A percentile compares a stretch with the other conserved stretches of the same genome.
phyloP scores from a whole-genome alignment of 306 rosid species.

The Cyamopsis tetragonoloba region DNA sequence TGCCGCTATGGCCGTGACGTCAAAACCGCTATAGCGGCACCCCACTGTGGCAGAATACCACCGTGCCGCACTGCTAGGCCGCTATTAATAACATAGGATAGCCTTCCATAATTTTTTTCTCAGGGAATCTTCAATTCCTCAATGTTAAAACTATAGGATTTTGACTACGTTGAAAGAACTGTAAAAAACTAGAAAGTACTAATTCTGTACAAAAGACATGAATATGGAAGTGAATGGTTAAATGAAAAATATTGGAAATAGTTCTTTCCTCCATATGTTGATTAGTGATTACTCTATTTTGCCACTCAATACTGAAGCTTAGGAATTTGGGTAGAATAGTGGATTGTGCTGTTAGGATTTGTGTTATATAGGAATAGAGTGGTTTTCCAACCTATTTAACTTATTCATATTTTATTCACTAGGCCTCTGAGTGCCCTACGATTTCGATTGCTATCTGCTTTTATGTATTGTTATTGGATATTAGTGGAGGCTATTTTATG shows the following conservation, averaged over 20 bases:
- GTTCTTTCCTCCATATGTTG: slow-evolving; percentile 1
- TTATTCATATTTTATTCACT: slow-evolving; percentile 6
- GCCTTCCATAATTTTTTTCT: background rate
- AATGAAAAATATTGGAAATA: background rate
- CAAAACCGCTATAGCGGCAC: too few species aligned
- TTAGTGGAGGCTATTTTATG: background rate
- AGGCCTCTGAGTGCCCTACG: background rate
- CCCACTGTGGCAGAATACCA: too few species aligned
- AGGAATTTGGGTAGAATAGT: background rate
- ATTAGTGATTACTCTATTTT: background rate
- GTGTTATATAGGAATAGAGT: background rate
- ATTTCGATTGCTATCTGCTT: background rate
- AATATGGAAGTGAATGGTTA: background rate
- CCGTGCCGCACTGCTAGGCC: too few species aligned
- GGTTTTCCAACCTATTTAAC: slow-evolving; percentile 4
- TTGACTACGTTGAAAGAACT: background rate
- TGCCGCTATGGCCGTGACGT: too few species aligned
- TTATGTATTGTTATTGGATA: slow-evolving; percentile 6
- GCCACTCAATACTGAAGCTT: background rate
- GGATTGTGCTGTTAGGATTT: slow-evolving; percentile 5
- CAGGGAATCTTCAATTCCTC: background rate
- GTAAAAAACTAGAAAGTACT: background rate
- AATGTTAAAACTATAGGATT: background rate
- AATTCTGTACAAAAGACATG: background rate
- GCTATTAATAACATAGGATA: too few species aligned